phyloP scores from a whole-genome alignment of 352 stramenopile genomes.

The Globisporangium irregulare region DNA sequence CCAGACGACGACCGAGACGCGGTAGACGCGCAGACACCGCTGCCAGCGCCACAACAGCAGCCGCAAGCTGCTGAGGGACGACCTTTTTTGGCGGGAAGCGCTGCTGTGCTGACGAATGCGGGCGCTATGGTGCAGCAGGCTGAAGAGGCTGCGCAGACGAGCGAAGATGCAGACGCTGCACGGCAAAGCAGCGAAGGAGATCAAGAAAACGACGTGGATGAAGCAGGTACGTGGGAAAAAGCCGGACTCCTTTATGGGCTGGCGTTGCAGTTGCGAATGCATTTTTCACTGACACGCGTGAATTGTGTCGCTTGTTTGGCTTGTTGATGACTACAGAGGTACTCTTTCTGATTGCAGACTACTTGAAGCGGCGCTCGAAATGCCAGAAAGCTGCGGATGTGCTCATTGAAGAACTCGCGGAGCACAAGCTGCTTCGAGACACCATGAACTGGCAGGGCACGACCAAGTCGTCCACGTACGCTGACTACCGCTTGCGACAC shows the following conservation, averaged over 20 bases:
- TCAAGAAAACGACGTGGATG: slow-evolving; percentile 9
- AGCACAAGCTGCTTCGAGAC: slow-evolving; percentile 51
- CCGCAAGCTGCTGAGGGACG: neutral
- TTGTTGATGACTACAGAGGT: slow-evolving; percentile 42
- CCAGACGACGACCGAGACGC: slow-evolving; percentile 9
- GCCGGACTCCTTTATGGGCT: neutral
- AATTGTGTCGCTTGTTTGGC: neutral
- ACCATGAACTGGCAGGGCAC: slow-evolving; percentile 68
- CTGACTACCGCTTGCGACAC: slow-evolving; percentile 75
- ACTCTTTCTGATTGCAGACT: slow-evolving; percentile 85
- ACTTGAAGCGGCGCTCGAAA: slow-evolving; percentile 61
- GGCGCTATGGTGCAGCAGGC: neutral
- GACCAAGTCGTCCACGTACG: slow-evolving; percentile 50
- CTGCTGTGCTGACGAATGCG: neutral
- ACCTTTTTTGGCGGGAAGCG: slow-evolving; percentile 5
- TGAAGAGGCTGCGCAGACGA: neutral
- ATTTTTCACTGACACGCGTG: neutral
- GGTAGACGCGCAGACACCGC: neutral
- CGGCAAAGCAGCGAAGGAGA: neutral
- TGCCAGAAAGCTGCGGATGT: slow-evolving; percentile 61
- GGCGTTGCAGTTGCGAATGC: neutral
- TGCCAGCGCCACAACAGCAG: neutral
- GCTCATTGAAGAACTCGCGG: slow-evolving; percentile 64
- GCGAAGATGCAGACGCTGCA: neutral
- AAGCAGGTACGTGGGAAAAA: slow-evolving; percentile 10